Evolutionary conservation across 1,139 yeast genomes (phyloP).

Genomic region (Yamadazyma friedrichii): DNA sequence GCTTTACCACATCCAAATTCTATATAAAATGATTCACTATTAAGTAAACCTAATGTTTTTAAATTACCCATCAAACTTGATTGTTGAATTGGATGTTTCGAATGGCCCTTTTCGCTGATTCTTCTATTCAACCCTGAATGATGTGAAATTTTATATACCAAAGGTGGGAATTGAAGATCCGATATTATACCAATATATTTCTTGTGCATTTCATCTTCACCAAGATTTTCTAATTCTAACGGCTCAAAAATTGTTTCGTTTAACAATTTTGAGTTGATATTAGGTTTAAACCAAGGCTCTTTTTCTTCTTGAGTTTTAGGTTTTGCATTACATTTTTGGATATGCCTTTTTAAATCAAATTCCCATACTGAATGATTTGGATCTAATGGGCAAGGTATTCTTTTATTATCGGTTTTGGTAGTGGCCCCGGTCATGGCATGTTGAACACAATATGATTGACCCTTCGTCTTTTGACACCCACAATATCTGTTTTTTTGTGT

Average conservation of each 20-base stretch:
- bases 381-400: conserved; percentile 80
- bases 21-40: conserved; percentile 41
- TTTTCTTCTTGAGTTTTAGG: conserved; percentile 20
- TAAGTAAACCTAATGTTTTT: conserved; percentile 40
- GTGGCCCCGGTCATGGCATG: conserved; percentile 34
- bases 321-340: conserved; percentile 58
- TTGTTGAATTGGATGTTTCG: conserved; percentile 82
- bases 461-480: conserved; percentile 57
- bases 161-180: conserved; percentile 12
- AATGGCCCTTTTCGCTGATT: conserved; percentile 40
- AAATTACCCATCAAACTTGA: conserved; percentile 76
- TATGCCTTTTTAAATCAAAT: conserved; percentile 53
- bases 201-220: conserved; percentile 16
- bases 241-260: background rate
- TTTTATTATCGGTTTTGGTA: conserved; percentile 8
- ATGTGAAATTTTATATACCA: conserved; percentile 12
- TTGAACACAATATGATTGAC: conserved; percentile 59
- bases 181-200: conserved; percentile 20
- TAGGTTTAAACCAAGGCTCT: conserved; percentile 44
- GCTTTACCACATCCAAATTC: conserved; percentile 94
- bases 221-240: conserved; percentile 7
- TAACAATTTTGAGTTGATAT: conserved; percentile 30
- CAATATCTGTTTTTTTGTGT: conserved; percentile 54
- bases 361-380: conserved; percentile 73
- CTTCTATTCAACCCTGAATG: conserved; percentile 38